A percentile compares a stretch with the other conserved stretches of the same genome.
Conservation (phyloP, 1,284 basidiomycete species). For the Cerioporus squamosus region DNA sequence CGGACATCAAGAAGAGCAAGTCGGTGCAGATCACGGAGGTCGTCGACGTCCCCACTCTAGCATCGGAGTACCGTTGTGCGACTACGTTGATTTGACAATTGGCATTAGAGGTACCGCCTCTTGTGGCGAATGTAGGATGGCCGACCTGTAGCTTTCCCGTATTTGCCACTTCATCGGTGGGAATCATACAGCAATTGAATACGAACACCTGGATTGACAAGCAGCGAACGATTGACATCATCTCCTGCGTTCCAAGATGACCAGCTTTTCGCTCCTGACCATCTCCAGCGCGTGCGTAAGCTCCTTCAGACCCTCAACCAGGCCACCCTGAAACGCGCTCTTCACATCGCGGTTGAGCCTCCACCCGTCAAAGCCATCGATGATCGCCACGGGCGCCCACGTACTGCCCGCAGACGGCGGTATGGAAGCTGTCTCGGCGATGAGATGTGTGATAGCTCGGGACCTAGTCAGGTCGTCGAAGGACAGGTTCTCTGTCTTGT, state of each 20-base stretch:
- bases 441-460: slow-evolving; percentile 60
- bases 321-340: slow-evolving; percentile 19
- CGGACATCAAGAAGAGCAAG: slow-evolving; percentile 15
- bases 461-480: slow-evolving; percentile 43
- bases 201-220: too few species aligned
- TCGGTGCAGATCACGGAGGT: background rate
- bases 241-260: slow-evolving; percentile 49
- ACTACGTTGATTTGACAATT: background rate
- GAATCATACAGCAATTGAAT: too few species aligned
- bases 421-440: slow-evolving; percentile 45
- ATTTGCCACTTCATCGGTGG: too few species aligned
- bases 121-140: too few species aligned
- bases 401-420: slow-evolving; percentile 8
- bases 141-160: too few species aligned
- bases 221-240: background rate
- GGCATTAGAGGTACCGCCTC: too few species aligned
- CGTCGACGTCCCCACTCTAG: slow-evolving; percentile 1
- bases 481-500: slow-evolving; percentile 76
- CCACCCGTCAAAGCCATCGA: slow-evolving; percentile 57
- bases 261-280: slow-evolving; percentile 50
- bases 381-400: slow-evolving; percentile 49
- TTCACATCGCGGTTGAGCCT: slow-evolving; percentile 32
- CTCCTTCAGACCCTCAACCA: slow-evolving; percentile 31
- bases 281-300: slow-evolving; percentile 39
- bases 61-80: slow-evolving; percentile 5